Conservation (phyloP, 1,139 yeast species). For the Arxiozyma slooffiae region DNA sequence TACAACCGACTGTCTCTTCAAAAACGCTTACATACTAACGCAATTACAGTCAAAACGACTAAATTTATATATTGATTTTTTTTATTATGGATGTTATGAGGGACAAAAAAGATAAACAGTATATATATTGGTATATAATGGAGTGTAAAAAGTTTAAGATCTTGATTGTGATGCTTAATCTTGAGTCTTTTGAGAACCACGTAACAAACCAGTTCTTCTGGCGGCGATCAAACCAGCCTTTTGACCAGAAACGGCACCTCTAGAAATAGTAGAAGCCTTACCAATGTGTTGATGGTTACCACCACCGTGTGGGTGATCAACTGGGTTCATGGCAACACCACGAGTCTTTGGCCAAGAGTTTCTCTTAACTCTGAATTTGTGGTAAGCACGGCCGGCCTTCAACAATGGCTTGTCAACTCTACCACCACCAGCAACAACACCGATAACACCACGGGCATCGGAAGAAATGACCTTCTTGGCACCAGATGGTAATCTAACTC, state of each 20-base stretch:
- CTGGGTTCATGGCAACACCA: slow-evolving; percentile 99
- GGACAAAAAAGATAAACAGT: slow-evolving; percentile 4
- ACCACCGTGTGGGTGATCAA: slow-evolving; percentile 99
- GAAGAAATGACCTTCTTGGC: slow-evolving; percentile 94
- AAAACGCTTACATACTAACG: neutral
- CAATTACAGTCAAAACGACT: neutral
- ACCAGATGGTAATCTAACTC: slow-evolving; percentile 98
- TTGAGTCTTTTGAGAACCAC: slow-evolving; percentile 99
- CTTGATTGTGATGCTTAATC: slow-evolving; percentile 38
- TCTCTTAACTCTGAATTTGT: slow-evolving; percentile 97
- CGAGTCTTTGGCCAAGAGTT: slow-evolving; percentile 99
- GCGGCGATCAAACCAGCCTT: slow-evolving; percentile 99
- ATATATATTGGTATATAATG: slow-evolving; percentile 2
- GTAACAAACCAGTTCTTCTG: slow-evolving; percentile 99
- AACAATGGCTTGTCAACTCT: slow-evolving; percentile 98
- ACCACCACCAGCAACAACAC: slow-evolving; percentile 99
- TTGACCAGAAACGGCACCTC: slow-evolving; percentile 99
- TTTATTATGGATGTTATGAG: slow-evolving; percentile 6
- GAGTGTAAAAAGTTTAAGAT: neutral
- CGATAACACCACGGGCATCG: slow-evolving; percentile 97
- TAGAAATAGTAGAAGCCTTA: slow-evolving; percentile 99
- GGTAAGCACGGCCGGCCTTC: slow-evolving; percentile 99
- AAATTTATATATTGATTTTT: neutral
- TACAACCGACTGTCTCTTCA: neutral
- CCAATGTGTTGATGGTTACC: slow-evolving; percentile 99